Conservation (phyloP, 768 basidiomycete species). For the Mycena epipterygia region DNA sequence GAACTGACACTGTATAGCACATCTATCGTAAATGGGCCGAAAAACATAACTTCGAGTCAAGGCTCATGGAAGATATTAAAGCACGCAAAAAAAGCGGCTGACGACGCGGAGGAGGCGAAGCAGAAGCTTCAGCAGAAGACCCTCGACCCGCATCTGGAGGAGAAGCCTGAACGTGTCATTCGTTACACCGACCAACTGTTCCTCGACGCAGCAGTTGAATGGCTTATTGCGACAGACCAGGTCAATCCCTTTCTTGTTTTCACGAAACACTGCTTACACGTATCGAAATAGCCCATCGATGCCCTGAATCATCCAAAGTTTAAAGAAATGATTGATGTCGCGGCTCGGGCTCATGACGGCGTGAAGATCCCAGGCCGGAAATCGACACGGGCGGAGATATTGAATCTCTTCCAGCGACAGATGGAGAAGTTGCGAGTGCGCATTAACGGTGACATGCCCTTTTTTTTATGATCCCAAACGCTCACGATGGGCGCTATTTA, state of each 20-base stretch:
- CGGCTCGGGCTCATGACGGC: constrained; percentile 44
- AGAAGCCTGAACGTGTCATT: neutral
- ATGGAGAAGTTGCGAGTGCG: neutral
- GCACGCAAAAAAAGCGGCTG: neutral
- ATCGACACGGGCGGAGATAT: constrained; percentile 40
- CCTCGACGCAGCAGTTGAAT: neutral
- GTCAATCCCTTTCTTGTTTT: neutral
- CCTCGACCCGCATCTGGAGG: neutral
- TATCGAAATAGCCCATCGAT: constrained; percentile 30
- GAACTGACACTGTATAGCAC: neutral
- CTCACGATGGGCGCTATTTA: neutral
- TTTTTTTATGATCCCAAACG: neutral
- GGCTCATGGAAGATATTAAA: neutral
- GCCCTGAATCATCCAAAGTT: constrained; percentile 48
- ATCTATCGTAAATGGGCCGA: neutral
- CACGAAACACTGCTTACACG: neutral
- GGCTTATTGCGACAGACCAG: constrained; percentile 5
- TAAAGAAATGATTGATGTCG: constrained; percentile 48
- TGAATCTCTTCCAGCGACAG: constrained; percentile 38
- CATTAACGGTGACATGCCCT: neutral
- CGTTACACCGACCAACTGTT: neutral
- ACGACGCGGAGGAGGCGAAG: neutral
- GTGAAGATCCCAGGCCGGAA: constrained; percentile 45
- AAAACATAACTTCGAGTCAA: constrained; percentile 1
- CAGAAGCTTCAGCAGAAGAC: neutral